Conservation (phyloP, 495 filamentous ascomycete genomes). For the Hypomontagnella submonticulosa region DNA sequence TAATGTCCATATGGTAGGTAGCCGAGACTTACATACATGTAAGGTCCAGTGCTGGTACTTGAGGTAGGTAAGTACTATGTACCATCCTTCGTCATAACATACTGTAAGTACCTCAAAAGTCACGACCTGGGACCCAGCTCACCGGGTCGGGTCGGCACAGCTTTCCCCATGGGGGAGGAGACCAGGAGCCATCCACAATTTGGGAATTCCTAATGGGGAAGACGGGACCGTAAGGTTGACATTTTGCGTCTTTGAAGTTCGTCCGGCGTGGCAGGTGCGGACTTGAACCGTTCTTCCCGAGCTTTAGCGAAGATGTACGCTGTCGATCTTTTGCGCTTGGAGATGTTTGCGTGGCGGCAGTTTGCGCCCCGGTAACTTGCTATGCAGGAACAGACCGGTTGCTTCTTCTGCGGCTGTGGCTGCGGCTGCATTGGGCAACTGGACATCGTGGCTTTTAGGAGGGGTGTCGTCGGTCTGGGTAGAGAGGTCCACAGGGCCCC, state of each 20-base stretch:
- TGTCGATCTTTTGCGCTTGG: not conserved
- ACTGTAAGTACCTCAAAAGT: too few species aligned
- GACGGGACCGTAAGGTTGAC: too few species aligned
- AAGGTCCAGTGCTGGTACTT: too few species aligned
- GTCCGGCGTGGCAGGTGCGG: not conserved
- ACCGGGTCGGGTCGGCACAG: too few species aligned
- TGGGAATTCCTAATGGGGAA: too few species aligned
- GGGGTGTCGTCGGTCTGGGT: not conserved
- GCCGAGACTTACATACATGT: too few species aligned
- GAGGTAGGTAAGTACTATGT: too few species aligned
- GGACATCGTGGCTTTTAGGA: not conserved
- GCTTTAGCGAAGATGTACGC: not conserved
- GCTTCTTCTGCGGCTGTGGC: not conserved
- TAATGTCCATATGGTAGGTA: too few species aligned
- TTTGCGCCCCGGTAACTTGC: not conserved
- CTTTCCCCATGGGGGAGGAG: slow-evolving; percentile 7
- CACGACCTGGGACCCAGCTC: too few species aligned
- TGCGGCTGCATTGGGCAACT: slow-evolving; percentile 1
- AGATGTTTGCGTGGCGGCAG: not conserved
- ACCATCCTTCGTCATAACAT: too few species aligned
- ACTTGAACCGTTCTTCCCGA: not conserved
- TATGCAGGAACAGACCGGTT: slow-evolving; percentile 4
- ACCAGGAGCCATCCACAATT: not conserved
- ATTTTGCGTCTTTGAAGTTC: too few species aligned
- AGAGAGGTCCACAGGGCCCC: too few species aligned